Percentiles rank a stretch among this genome's conserved stretches.
These are phyloP conservation scores for Phlegmacium glaucopus DNA, from an alignment of 768 basidiomycete genomes.

Conservation along the genomic window DNA sequence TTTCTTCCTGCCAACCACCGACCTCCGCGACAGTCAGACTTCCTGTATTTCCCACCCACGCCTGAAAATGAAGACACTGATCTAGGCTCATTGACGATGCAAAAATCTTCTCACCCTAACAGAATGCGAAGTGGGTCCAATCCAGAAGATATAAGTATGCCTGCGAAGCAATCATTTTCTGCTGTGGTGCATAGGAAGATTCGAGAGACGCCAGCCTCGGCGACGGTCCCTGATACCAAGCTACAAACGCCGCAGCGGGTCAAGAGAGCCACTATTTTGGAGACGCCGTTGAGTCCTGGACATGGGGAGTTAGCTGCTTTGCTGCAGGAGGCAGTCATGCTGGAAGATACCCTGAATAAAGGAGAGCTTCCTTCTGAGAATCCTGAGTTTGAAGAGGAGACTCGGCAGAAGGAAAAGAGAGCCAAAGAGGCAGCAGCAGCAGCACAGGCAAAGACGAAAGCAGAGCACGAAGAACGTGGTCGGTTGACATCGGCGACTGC, in stretches of 20 bases:
- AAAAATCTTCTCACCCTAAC: slow-evolving; percentile 19
- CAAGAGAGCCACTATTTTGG: slow-evolving; percentile 28
- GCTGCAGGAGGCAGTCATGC: slow-evolving; percentile 53
- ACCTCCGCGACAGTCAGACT: slow-evolving; percentile 27
- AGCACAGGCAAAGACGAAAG: slow-evolving; percentile 15
- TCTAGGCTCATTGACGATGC: slow-evolving; percentile 12
- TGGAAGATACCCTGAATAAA: slow-evolving; percentile 51
- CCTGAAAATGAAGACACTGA: slow-evolving; percentile 19
- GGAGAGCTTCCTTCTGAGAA: slow-evolving; percentile 44
- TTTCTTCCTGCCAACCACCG: slow-evolving; percentile 26
- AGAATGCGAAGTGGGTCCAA: slow-evolving; percentile 3
- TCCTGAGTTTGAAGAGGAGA: slow-evolving; percentile 11
- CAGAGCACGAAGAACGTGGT: slow-evolving; percentile 22
- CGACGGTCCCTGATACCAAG: slow-evolving; percentile 15
- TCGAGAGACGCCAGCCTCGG: slow-evolving; percentile 32
- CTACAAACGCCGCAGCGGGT: slow-evolving; percentile 20
- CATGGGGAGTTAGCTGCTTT: slow-evolving; percentile 50
- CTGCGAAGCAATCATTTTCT: slow-evolving; percentile 35
- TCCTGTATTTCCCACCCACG: slow-evolving; percentile 35
- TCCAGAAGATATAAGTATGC: slow-evolving; percentile 7
- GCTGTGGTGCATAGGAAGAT: slow-evolving; percentile 60
- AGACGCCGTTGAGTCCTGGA: slow-evolving; percentile 44
- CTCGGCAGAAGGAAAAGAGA: slow-evolving; percentile 13
- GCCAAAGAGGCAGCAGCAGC: slow-evolving; percentile 9
- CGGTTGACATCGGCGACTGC: slow-evolving; percentile 20